phyloP scores from a whole-genome alignment of 2,329 filamentous ascomycete genomes.

The Fusarium verrucosum region DNA sequence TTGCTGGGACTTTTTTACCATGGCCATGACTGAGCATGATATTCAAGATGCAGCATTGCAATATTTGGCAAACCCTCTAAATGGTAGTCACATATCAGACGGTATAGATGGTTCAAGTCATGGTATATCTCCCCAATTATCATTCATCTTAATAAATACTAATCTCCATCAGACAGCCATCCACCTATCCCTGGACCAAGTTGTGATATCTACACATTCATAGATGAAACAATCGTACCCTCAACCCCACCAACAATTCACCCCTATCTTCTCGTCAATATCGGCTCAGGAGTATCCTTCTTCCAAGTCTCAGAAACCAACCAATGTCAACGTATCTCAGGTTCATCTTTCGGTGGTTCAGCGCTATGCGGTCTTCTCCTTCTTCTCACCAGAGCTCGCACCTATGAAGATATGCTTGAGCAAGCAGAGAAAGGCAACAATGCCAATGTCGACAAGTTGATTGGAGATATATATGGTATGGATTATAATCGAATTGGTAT shows the following conservation, averaged over 20 bases:
- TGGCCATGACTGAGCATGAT: background rate
- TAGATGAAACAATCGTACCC: conserved; percentile 86
- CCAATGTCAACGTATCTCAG: conserved; percentile 88
- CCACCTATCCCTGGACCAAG: conserved; percentile 12
- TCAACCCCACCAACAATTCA: conserved; percentile 86
- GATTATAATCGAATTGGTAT: conserved; percentile 96
- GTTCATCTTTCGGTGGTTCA: conserved; percentile 92
- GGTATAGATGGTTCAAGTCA: conserved; percentile 15
- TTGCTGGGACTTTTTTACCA: accelerated
- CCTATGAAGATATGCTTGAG: conserved; percentile 96
- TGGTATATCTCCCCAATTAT: background rate
- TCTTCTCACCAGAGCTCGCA: conserved; percentile 85
- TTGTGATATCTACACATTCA: conserved; percentile 93
- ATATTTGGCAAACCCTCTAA: background rate
- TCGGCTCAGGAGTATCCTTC: conserved; percentile 95
- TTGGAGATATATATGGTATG: conserved; percentile 96
- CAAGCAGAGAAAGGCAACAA: conserved; percentile 94
- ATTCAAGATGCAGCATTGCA: background rate
- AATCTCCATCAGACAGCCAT: background rate
- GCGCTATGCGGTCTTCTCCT: conserved; percentile 97
- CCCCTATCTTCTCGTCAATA: conserved; percentile 97
- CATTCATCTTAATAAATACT: background rate
- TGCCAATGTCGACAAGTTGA: conserved; percentile 90
- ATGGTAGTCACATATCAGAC: conserved; percentile 7
- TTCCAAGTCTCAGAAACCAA: conserved; percentile 93